Evolutionary conservation across 257 asterid species (phyloP).

Genomic region (Gentiana straminea): DNA sequence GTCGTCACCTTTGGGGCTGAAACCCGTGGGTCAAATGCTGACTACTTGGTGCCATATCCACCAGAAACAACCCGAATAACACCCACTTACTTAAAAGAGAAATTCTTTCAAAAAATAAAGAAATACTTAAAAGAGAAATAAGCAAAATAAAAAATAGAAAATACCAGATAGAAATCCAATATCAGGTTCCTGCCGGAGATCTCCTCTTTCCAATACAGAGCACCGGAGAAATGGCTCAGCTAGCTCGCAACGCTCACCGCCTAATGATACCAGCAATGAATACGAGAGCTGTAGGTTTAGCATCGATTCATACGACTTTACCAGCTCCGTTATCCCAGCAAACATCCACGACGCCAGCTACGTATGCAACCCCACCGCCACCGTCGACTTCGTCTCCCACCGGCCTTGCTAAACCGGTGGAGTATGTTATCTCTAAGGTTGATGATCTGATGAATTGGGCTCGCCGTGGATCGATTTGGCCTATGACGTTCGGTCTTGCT

Average conservation of each 20-base stretch:
- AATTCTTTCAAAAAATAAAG: too few relatives aligned
- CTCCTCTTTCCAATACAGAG: background rate
- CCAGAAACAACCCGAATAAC: too few relatives aligned
- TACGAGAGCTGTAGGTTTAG: slow-evolving; percentile 32
- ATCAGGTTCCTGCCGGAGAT: background rate
- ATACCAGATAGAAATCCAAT: background rate
- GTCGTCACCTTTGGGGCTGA: too few relatives aligned
- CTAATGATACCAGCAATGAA: slow-evolving; percentile 37
- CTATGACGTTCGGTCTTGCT: slow-evolving; percentile 94
- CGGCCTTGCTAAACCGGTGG: slow-evolving; percentile 76
- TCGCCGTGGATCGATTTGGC: slow-evolving; percentile 93
- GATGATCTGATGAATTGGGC: slow-evolving; percentile 98
- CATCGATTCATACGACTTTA: slow-evolving; percentile 62
- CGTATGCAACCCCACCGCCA: slow-evolving; percentile 49
- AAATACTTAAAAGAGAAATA: too few relatives aligned
- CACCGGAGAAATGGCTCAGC: slow-evolving; percentile 42
- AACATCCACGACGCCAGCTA: slow-evolving; percentile 46
- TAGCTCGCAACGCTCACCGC: slow-evolving; percentile 62
- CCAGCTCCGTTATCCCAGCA: slow-evolving; percentile 49
- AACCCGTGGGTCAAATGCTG: too few relatives aligned
- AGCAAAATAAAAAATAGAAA: background rate
- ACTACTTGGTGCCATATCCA: too few relatives aligned
- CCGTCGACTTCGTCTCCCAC: slow-evolving; percentile 67
- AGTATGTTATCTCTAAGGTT: slow-evolving; percentile 84
- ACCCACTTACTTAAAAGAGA: too few relatives aligned